These are phyloP conservation scores for Pholiota microspora DNA, from an alignment of 768 basidiomycete species.

Conservation along the genomic window DNA sequence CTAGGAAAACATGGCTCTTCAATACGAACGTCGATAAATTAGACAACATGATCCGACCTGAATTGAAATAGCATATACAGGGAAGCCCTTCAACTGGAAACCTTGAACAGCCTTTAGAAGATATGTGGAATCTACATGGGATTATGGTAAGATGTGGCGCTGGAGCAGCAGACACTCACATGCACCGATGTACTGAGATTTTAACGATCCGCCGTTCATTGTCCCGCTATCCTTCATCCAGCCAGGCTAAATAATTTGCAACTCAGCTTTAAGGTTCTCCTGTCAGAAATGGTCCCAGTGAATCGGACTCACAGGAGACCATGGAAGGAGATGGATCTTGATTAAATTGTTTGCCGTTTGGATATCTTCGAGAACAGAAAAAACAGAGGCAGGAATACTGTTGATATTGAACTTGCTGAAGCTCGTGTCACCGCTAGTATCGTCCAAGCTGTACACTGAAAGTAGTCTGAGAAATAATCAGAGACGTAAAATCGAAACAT, in stretches of 20 bases:
- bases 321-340: constrained; percentile 40
- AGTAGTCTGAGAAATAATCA: background rate
- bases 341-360: constrained; percentile 46
- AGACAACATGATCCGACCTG: constrained; percentile 28
- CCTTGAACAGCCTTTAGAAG: constrained; percentile 72
- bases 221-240: constrained; percentile 76
- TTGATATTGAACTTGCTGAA: constrained; percentile 57
- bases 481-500: constrained; percentile 15
- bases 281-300: too few species aligned
- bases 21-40: background rate
- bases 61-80: constrained; percentile 61
- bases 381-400: constrained; percentile 59
- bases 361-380: constrained; percentile 65
- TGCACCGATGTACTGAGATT: constrained; percentile 41
- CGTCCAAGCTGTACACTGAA: constrained; percentile 64
- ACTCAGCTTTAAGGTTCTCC: too few species aligned
- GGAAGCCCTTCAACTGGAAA: constrained; percentile 58
- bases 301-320: constrained; percentile 73
- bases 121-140: constrained; percentile 60
- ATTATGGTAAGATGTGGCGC: background rate
- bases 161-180: constrained; percentile 36
- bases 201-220: constrained; percentile 66
- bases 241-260: constrained; percentile 68
- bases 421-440: constrained; percentile 57
- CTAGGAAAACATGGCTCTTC: constrained; percentile 15